Conservation (phyloP, 2,329 filamentous ascomycete genomes). For the Coniochaeta ligniaria region DNA sequence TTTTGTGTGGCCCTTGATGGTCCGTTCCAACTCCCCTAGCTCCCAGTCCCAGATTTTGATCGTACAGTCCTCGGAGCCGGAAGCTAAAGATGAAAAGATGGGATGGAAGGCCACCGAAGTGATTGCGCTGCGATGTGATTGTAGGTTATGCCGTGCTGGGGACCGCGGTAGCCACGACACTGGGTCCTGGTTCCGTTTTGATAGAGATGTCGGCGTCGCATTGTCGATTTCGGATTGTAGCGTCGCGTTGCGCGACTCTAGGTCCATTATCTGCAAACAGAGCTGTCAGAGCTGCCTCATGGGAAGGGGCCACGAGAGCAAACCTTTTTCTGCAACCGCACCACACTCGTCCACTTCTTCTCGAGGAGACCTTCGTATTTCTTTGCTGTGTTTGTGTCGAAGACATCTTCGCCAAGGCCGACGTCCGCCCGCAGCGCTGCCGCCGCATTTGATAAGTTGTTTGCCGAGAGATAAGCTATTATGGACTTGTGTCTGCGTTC, state of each 20-base stretch:
- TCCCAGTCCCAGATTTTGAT: constrained; percentile 99
- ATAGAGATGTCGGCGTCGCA: constrained; percentile 68
- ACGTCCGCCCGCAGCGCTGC: constrained; percentile 69
- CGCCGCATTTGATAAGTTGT: constrained; percentile 63
- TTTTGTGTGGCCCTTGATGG: constrained; percentile 87
- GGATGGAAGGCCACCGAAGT: constrained; percentile 91
- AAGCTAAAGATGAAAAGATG: constrained; percentile 82
- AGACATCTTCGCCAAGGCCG: constrained; percentile 59
- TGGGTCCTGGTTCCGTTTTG: constrained; percentile 77
- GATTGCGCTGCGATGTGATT: constrained; percentile 75
- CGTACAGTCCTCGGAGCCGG: constrained; percentile 83
- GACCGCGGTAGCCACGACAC: constrained; percentile 78
- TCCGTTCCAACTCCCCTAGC: constrained; percentile 80
- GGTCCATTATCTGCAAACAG: constrained; percentile 72
- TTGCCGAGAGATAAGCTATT: constrained; percentile 76
- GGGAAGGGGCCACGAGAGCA: constrained; percentile 7
- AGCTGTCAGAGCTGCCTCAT: background rate
- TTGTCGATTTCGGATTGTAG: constrained; percentile 81
- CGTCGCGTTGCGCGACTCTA: constrained; percentile 66
- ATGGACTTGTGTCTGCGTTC: constrained; percentile 77
- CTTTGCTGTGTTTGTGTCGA: constrained; percentile 77
- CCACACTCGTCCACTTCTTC: constrained; percentile 98
- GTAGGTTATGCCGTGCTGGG: constrained; percentile 72
- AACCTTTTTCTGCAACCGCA: constrained; percentile 91
- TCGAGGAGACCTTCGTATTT: constrained; percentile 92